phyloP scores from a whole-genome alignment of 257 asterid genomes.

The Leonotis leonurus region DNA sequence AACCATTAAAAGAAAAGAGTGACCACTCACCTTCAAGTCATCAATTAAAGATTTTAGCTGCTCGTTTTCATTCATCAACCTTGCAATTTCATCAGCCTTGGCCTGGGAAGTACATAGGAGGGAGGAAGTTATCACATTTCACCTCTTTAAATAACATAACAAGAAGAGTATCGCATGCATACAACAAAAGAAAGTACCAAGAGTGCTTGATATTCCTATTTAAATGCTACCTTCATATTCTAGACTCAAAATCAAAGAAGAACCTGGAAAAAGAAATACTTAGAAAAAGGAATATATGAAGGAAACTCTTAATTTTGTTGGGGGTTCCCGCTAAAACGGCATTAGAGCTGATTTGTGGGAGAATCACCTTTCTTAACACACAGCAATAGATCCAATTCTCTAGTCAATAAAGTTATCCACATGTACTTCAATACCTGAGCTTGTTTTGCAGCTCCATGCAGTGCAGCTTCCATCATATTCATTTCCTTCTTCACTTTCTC shows the following conservation, averaged over 20 bases:
- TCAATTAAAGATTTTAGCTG: conserved; percentile 61
- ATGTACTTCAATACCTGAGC: conserved; percentile 61
- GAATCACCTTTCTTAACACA: conserved; percentile 4
- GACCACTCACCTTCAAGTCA: conserved; percentile 55
- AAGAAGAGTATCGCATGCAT: conserved; percentile 12
- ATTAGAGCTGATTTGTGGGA: neutral
- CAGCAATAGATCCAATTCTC: neutral
- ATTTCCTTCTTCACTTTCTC: conserved; percentile 79
- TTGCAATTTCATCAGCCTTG: conserved; percentile 94
- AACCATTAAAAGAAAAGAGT: conserved; percentile 9
- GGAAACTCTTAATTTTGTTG: neutral
- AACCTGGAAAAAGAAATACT: neutral
- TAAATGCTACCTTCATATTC: neutral
- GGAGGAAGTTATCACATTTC: conserved; percentile 13
- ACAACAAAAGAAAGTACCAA: neutral
- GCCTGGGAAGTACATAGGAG: conserved; percentile 41
- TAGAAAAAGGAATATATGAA: neutral
- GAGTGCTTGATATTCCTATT: neutral
- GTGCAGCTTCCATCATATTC: conserved; percentile 91
- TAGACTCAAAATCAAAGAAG: conserved; percentile 8
- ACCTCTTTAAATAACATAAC: conserved; percentile 3
- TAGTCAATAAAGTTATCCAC: neutral
- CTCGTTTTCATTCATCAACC: conserved; percentile 85
- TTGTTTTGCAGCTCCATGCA: conserved; percentile 97
- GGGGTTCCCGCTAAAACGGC: conserved; percentile 5